Evolutionary conservation across 2,329 filamentous ascomycete species (phyloP).

Genomic region (Akanthomyces uredinophilus): DNA sequence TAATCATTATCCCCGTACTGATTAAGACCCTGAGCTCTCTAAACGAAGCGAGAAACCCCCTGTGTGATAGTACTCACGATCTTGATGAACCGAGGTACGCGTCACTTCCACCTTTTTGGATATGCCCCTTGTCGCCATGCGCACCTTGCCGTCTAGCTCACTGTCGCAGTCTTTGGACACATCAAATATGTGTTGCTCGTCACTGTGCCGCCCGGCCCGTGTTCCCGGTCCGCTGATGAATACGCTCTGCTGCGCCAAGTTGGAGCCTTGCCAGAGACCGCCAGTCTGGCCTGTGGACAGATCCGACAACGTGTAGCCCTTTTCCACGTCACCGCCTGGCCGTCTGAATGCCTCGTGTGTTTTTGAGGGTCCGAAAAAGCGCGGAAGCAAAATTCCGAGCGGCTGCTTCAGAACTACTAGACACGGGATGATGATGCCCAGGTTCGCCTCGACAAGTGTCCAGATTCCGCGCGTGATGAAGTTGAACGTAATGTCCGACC

Average conservation of each 20-base stretch:
- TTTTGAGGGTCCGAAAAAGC: constrained; percentile 17
- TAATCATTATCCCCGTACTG: too few species aligned
- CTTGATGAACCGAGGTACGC: constrained; percentile 11
- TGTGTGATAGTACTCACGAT: neutral
- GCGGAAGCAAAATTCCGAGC: constrained; percentile 17
- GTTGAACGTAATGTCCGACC: constrained; percentile 26
- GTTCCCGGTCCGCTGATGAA: constrained; percentile 8
- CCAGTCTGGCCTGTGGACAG: neutral
- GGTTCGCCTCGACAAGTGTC: constrained; percentile 34
- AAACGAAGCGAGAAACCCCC: neutral
- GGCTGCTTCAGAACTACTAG: constrained; percentile 25
- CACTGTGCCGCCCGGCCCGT: neutral
- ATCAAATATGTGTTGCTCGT: constrained; percentile 1
- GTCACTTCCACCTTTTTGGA: constrained; percentile 9
- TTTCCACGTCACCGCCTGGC: neutral
- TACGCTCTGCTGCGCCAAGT: constrained; percentile 11
- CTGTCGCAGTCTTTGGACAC: constrained; percentile 4
- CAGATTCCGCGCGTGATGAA: constrained; percentile 25
- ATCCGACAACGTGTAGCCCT: neutral
- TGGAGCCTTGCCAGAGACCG: constrained; percentile 6
- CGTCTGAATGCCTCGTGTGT: neutral
- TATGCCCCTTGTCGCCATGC: neutral
- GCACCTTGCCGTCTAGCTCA: neutral
- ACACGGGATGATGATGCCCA: constrained; percentile 34
- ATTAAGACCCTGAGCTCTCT: neutral